Conservation (phyloP, 23 red algal species). For the Gracilariopsis chorda region DNA sequence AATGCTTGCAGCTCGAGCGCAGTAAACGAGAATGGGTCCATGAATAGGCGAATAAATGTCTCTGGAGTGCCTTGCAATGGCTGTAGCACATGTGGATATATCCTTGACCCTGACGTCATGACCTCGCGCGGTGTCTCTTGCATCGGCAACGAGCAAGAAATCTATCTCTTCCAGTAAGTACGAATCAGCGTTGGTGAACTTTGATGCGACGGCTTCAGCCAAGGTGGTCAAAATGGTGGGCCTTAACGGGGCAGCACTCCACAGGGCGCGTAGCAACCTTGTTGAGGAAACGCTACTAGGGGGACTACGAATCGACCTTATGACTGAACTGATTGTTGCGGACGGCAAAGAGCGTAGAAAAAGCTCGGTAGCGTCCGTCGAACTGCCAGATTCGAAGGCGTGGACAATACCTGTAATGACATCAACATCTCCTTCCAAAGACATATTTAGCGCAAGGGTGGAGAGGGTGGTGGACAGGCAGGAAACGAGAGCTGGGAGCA, state of each 20-base stretch:
- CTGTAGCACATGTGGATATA: not conserved
- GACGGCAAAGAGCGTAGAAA: conserved; percentile 12
- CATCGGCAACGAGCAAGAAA: conserved; percentile 7
- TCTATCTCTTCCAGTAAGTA: conserved; percentile 27
- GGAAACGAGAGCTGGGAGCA: not conserved
- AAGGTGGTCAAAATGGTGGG: not conserved
- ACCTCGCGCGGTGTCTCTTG: not conserved
- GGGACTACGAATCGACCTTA: conserved; percentile 3
- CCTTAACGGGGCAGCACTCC: not conserved
- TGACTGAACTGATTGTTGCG: not conserved
- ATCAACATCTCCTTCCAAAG: not conserved
- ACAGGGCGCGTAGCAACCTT: not conserved
- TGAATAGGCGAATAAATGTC: not conserved
- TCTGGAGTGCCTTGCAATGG: not conserved
- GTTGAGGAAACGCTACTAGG: not conserved
- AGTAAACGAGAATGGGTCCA: conserved; percentile 6
- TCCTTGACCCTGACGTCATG: not conserved
- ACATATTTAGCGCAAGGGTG: not conserved
- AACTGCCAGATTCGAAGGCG: conserved; percentile 9
- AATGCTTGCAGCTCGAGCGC: not conserved
- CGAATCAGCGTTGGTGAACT: not conserved
- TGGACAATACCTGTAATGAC: not conserved
- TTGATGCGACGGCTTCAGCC: not conserved
- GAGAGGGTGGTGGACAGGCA: not conserved
- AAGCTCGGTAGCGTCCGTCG: not conserved